Evolutionary conservation across 208 protist genomes (phyloP), one percentile per base, ranked within the genome.

Genomic region (Polymyxa betae): DNA sequence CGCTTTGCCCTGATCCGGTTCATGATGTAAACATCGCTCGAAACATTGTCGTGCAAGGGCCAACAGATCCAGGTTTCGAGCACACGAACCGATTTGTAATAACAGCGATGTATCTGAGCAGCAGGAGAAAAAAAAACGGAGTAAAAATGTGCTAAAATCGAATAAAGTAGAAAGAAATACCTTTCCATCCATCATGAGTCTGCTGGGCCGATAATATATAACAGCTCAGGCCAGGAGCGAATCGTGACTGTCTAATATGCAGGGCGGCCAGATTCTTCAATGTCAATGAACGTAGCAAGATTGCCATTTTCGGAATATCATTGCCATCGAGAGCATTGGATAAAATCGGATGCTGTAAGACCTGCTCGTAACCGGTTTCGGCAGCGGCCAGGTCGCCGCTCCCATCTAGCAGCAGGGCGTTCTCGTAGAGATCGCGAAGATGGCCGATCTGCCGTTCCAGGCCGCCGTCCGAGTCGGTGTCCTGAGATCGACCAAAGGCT

Each of bases 231-330:
- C 72, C 72, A 20, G 72, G 35, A 45, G n/a, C 12, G 10, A 82
- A 82, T 82, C 72, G 5, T 5, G 5, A 20, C 35, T 45, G 5
- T n/a, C 12, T 82, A 38, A 82, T 43, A n/a, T 43, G 72, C 5
- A 82, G 72, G 16, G 72, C n/a, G 12, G 16, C 72, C 5, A 82
- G 72, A n/a, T 82, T 82, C n/a, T 43, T 82, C 72, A 82, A 43
- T 12, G 72, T 35, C 16, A 82, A n/a, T 20, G n/a, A 20, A 38
- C 35, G 5, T 5, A 82, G n/a, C 5, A 16, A 20, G 5, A 12
- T 20, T 43, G 40, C 72, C 72, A n/a, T 38, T 43, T 35, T 35
- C 35, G 72, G 72, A n/a, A 82, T 82, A 43, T 82, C 72, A 20
- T 5, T 20, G 72, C 16, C 16, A 40, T 82, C 16, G n/a, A n/a